These are phyloP conservation scores for Ganoderma resinaceum DNA, from an alignment of 1,284 basidiomycete genomes.

Conservation along the genomic window DNA sequence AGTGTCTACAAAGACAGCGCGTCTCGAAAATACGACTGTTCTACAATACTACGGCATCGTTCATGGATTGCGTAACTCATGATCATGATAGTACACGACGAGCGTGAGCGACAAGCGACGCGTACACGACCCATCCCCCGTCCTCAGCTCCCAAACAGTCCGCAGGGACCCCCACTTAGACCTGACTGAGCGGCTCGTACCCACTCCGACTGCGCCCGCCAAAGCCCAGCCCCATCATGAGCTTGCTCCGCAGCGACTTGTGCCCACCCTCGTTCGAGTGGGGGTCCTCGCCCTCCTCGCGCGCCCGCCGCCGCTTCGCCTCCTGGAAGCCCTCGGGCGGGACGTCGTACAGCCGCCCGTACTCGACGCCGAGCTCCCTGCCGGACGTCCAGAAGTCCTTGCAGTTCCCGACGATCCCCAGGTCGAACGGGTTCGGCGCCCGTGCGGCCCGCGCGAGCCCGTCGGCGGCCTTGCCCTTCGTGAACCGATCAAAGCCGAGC, in stretches of 20 bases:
- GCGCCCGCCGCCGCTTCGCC: slow-evolving; percentile 63
- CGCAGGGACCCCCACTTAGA: slow-evolving; percentile 31
- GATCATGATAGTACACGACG: slow-evolving; percentile 18
- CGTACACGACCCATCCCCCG: slow-evolving; percentile 3
- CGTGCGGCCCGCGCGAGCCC: slow-evolving; percentile 75
- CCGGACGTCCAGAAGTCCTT: slow-evolving; percentile 95
- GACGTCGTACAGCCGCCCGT: slow-evolving; percentile 89
- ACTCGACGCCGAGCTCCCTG: slow-evolving; percentile 87
- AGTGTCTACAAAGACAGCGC: neutral
- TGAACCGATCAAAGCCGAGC: slow-evolving; percentile 93
- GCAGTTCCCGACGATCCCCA: slow-evolving; percentile 88
- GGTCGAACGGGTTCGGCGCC: slow-evolving; percentile 92
- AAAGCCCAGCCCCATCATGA: slow-evolving; percentile 59
- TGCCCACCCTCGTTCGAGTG: slow-evolving; percentile 40
- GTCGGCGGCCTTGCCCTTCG: slow-evolving; percentile 85
- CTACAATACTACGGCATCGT: neutral
- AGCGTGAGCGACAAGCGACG: slow-evolving; percentile 12
- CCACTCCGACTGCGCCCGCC: slow-evolving; percentile 54
- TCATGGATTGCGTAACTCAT: neutral
- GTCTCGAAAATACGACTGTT: neutral
- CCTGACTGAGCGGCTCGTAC: slow-evolving; percentile 71
- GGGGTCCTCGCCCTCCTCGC: slow-evolving; percentile 63
- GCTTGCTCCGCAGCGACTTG: slow-evolving; percentile 50
- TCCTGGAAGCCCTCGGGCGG: slow-evolving; percentile 83
- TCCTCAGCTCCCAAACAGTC: slow-evolving; percentile 24